phyloP scores from a whole-genome alignment of 1,139 yeast species.

The Yamadazyma atmosphaerica region DNA sequence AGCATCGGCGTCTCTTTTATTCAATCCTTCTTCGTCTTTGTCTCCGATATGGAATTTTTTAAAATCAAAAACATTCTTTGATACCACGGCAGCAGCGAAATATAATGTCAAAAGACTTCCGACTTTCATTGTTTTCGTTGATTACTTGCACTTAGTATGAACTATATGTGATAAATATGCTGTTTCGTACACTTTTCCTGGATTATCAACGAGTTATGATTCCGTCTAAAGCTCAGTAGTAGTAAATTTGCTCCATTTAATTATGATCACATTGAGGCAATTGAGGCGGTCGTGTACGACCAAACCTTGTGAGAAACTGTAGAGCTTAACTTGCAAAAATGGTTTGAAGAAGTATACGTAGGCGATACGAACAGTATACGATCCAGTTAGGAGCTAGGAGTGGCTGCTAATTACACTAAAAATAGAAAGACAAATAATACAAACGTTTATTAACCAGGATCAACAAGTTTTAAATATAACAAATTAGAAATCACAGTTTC shows the following conservation, averaged over 20 bases:
- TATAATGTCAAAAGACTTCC: slow-evolving; percentile 4
- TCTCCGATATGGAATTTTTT: slow-evolving; percentile 12
- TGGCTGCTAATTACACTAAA: not conserved
- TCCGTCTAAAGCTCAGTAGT: no score
- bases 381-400: no score
- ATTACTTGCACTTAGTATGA: not conserved
- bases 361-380: not conserved
- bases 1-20: slow-evolving; percentile 6
- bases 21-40: slow-evolving; percentile 9
- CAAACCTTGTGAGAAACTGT: not conserved
- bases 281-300: no score
- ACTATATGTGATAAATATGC: no score
- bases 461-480: not conserved
- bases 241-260: no score
- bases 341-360: not conserved
- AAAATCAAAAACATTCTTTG: slow-evolving; percentile 24
- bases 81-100: slow-evolving; percentile 8
- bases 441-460: slow-evolving; percentile 1
- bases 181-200: no score
- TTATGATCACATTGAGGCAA: no score
- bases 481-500: not conserved
- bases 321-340: not conserved
- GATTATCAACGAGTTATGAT: no score
- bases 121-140: not conserved
- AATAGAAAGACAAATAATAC: not conserved